These are phyloP conservation scores for Firmiana major DNA, from an alignment of 345 rosid genomes.

Conservation along the genomic window DNA sequence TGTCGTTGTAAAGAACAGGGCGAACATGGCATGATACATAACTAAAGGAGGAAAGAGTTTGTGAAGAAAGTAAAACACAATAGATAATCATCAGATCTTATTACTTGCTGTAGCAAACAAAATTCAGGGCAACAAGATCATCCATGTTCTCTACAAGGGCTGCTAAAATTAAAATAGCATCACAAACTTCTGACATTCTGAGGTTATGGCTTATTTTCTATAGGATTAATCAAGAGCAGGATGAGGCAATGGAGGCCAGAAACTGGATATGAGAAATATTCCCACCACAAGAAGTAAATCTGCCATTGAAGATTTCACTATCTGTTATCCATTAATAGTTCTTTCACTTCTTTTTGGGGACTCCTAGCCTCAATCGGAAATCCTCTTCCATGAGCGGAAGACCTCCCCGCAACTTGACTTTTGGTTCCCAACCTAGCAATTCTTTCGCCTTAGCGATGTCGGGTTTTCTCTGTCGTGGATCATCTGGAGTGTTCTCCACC, in stretches of 20 bases:
- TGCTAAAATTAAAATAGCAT: not conserved
- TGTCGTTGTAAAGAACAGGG: not conserved
- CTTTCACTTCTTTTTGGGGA: conserved; percentile 37
- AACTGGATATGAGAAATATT: not conserved
- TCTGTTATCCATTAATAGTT: not conserved
- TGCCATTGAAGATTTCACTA: not conserved
- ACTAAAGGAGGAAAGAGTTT: not conserved
- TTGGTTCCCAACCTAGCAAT: conserved; percentile 89
- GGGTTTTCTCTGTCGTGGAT: conserved; percentile 88
- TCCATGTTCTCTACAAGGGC: not conserved
- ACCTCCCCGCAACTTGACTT: conserved; percentile 75
- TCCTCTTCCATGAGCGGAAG: conserved; percentile 93
- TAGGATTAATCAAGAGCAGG: not conserved
- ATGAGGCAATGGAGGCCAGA: not conserved
- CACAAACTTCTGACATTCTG: not conserved
- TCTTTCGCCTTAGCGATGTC: conserved; percentile 85
- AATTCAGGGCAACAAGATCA: not conserved
- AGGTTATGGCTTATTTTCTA: conserved; percentile 6
- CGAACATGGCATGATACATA: not conserved
- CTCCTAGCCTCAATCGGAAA: conserved; percentile 71
- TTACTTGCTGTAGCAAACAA: conserved; percentile 4
- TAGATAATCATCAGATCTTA: not conserved
- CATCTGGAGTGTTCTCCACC: conserved; percentile 94
- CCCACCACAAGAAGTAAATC: not conserved
- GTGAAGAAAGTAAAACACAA: not conserved